phyloP scores from a whole-genome alignment of 768 basidiomycete genomes.

The Dictyophora rubrovolvata region DNA sequence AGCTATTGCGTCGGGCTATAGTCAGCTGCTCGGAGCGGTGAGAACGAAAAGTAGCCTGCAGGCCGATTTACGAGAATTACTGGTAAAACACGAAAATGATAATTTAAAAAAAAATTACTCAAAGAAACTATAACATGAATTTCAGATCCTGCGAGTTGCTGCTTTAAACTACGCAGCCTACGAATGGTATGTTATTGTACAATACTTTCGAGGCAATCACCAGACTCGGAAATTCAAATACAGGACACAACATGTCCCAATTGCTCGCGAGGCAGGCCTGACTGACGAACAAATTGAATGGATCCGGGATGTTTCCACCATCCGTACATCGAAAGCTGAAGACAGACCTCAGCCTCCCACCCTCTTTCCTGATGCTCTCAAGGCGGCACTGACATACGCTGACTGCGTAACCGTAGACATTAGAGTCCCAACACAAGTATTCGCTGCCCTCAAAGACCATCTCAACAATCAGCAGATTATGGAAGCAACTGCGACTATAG shows the following conservation, averaged over 20 bases:
- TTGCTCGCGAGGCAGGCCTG: slow-evolving; percentile 41
- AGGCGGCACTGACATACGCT: slow-evolving; percentile 44
- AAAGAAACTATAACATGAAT: background rate
- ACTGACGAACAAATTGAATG: slow-evolving; percentile 43
- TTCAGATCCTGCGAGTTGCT: slow-evolving; percentile 17
- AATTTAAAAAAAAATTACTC: background rate
- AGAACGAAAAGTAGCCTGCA: slow-evolving; percentile 12
- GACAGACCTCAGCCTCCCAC: slow-evolving; percentile 14
- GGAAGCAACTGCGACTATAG: slow-evolving; percentile 40
- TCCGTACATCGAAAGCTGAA: slow-evolving; percentile 25
- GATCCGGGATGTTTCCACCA: slow-evolving; percentile 38
- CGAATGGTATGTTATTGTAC: slow-evolving; percentile 12
- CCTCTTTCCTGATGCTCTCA: slow-evolving; percentile 35
- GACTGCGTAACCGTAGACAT: slow-evolving; percentile 47
- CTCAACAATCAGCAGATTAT: slow-evolving; percentile 32
- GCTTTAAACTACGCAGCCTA: slow-evolving; percentile 15
- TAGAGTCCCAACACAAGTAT: slow-evolving; percentile 32
- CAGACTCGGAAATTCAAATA: slow-evolving; percentile 11
- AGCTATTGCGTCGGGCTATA: slow-evolving; percentile 13
- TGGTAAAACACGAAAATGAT: slow-evolving; percentile 6
- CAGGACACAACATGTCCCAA: slow-evolving; percentile 47
- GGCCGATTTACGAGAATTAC: slow-evolving; percentile 12
- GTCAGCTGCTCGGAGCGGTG: slow-evolving; percentile 11
- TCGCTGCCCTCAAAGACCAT: slow-evolving; percentile 30
- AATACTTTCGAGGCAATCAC: background rate